These are phyloP conservation scores for Endocalyx cinctus DNA, from an alignment of 2,329 filamentous ascomycete genomes.

Conservation along the genomic window DNA sequence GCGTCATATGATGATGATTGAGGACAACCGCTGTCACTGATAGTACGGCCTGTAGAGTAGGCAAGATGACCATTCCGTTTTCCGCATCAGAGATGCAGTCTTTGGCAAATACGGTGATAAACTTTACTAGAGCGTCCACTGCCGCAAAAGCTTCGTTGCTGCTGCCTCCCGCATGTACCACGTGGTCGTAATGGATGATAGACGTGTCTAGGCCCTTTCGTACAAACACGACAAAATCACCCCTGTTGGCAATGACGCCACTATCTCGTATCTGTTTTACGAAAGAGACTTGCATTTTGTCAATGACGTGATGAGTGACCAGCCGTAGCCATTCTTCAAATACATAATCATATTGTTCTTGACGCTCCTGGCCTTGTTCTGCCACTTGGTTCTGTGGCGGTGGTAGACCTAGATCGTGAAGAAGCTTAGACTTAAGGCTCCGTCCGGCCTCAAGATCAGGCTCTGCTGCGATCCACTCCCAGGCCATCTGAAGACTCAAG, in stretches of 20 bases:
- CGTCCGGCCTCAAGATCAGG: slow-evolving; percentile 59
- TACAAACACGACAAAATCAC: slow-evolving; percentile 76
- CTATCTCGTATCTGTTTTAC: slow-evolving; percentile 76
- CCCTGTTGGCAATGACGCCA: slow-evolving; percentile 66
- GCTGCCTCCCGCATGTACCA: slow-evolving; percentile 56
- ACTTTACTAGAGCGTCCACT: slow-evolving; percentile 76
- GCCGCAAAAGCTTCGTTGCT: slow-evolving; percentile 53
- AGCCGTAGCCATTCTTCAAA: slow-evolving; percentile 94
- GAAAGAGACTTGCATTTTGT: slow-evolving; percentile 70
- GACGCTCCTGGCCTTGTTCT: slow-evolving; percentile 55
- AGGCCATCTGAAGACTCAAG: slow-evolving; percentile 74
- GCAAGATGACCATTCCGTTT: slow-evolving; percentile 56
- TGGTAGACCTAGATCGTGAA: slow-evolving; percentile 34
- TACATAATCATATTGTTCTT: slow-evolving; percentile 87
- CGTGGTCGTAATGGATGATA: slow-evolving; percentile 71
- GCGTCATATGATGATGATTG: slow-evolving; percentile 78
- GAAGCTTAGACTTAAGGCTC: slow-evolving; percentile 63
- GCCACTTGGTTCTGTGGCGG: slow-evolving; percentile 43
- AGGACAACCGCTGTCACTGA: slow-evolving; percentile 75
- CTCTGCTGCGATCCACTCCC: slow-evolving; percentile 75
- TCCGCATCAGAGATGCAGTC: slow-evolving; percentile 61
- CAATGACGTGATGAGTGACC: slow-evolving; percentile 69
- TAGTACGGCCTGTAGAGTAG: slow-evolving; percentile 73
- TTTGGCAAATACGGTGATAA: slow-evolving; percentile 71
- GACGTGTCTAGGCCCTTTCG: slow-evolving; percentile 77